Evolutionary conservation across 2,329 filamentous ascomycete genomes (phyloP).

Genomic region (Ceratocystis cubensis): DNA sequence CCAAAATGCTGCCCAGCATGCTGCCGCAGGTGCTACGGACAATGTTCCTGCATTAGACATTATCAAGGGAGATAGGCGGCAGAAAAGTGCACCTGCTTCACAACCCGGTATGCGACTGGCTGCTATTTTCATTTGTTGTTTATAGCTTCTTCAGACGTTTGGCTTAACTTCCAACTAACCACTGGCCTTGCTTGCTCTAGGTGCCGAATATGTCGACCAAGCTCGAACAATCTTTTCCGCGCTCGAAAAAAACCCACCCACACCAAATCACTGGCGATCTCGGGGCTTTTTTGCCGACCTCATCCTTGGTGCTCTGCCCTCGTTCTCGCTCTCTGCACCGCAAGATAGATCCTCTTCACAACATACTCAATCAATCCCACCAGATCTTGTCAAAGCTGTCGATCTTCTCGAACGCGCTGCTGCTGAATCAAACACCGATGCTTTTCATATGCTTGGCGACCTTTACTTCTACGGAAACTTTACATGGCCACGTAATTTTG

Average conservation of each 20-base stretch:
- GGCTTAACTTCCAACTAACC: too few relatives aligned
- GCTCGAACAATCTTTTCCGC: constrained; percentile 16
- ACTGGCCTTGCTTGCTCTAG: neutral
- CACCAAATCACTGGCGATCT: neutral
- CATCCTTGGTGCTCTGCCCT: constrained; percentile 13
- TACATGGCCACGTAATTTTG: constrained; percentile 71
- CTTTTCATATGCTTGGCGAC: constrained; percentile 77
- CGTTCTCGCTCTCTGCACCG: constrained; percentile 17
- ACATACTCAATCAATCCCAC: neutral
- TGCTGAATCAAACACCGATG: constrained; percentile 57
- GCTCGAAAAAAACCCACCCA: constrained; percentile 17
- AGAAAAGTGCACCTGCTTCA: neutral
- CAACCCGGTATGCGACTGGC: neutral
- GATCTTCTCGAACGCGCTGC: constrained; percentile 41
- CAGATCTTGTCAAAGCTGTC: constrained; percentile 34
- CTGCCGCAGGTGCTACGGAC: neutral
- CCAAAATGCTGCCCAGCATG: neutral
- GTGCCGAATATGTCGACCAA: constrained; percentile 16
- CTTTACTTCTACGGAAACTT: constrained; percentile 97
- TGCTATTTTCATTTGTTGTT: neutral
- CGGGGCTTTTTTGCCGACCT: constrained; percentile 11
- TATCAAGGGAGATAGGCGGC: neutral
- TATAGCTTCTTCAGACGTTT: neutral
- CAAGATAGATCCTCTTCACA: constrained; percentile 10
- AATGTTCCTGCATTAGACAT: neutral